A percentile compares a stretch with the other conserved stretches of the same genome.
These are phyloP conservation scores for Aureobasidium sp. DNA, from an alignment of 2,329 filamentous ascomycete species.

Conservation along the genomic window DNA sequence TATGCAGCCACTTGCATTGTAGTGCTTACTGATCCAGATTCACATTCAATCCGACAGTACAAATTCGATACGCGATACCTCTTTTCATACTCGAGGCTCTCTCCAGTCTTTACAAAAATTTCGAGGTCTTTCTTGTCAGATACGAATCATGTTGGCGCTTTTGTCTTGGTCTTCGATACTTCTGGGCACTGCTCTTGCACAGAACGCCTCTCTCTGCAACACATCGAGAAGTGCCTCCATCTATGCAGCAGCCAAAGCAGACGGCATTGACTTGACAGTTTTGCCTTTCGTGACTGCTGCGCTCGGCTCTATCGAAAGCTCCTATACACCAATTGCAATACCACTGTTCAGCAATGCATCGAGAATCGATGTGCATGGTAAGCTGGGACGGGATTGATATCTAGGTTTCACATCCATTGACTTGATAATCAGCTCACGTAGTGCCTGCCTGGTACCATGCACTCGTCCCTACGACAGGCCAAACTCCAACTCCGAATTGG, in stretches of 20 bases:
- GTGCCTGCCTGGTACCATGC: not conserved
- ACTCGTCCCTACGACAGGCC: not conserved
- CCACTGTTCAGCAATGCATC: not conserved
- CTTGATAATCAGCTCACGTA: not conserved
- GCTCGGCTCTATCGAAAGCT: not conserved
- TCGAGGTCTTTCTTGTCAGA: not conserved
- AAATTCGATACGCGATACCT: not conserved
- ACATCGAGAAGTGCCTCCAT: not conserved
- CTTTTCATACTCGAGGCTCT: not conserved
- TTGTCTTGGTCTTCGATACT: not conserved
- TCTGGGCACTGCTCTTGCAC: not conserved
- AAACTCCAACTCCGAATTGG: constrained; percentile 29
- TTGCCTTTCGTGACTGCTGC: not conserved
- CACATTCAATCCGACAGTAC: not conserved
- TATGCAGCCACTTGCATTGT: not conserved
- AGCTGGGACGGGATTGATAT: not conserved
- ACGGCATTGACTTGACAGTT: not conserved
- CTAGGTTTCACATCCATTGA: not conserved
- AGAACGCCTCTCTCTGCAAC: not conserved
- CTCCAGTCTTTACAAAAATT: not conserved
- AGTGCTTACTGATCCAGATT: not conserved
- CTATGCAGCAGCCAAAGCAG: not conserved
- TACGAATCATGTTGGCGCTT: not conserved
- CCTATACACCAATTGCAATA: not conserved
- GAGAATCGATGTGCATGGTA: not conserved